Evolutionary conservation across 163 green algal genomes (phyloP).

Genomic region (Chlorella variabilis): DNA sequence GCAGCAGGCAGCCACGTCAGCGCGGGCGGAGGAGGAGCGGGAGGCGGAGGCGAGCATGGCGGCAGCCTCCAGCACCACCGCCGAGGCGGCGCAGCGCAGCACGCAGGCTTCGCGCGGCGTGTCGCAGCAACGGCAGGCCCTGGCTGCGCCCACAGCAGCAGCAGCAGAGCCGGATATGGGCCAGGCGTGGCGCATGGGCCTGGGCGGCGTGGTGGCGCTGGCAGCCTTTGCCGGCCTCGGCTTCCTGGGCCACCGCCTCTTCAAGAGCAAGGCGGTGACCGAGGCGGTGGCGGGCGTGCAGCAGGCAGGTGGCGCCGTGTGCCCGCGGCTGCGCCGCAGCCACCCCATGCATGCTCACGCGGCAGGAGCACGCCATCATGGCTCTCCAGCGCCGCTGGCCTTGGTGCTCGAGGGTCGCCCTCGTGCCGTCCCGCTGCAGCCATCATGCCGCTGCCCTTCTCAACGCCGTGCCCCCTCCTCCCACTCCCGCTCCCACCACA

Average conservation of each 20-base stretch:
- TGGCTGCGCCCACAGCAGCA: not conserved
- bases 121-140: not conserved
- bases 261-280: constrained; percentile 37
- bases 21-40: not conserved
- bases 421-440: no score
- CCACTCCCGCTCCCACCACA: no score
- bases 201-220: constrained; percentile 41
- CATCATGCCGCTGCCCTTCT: no score
- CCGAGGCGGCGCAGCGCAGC: not conserved
- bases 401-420: no score
- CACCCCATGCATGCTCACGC: no score
- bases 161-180: constrained; percentile 29
- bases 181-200: constrained; percentile 37
- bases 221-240: constrained; percentile 40
- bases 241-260: constrained; percentile 49
- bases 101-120: not conserved
- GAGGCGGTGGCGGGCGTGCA: constrained; percentile 47
- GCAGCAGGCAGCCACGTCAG: not conserved
- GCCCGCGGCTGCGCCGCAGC: no score
- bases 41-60: not conserved
- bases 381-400: no score
- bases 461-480: no score
- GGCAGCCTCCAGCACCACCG: not conserved
- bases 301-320: constrained; percentile 31
- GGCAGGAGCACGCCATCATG: no score